These are phyloP conservation scores for Claviceps fusiformis DNA, from an alignment of 2,329 filamentous ascomycete species.

Conservation along the genomic window DNA sequence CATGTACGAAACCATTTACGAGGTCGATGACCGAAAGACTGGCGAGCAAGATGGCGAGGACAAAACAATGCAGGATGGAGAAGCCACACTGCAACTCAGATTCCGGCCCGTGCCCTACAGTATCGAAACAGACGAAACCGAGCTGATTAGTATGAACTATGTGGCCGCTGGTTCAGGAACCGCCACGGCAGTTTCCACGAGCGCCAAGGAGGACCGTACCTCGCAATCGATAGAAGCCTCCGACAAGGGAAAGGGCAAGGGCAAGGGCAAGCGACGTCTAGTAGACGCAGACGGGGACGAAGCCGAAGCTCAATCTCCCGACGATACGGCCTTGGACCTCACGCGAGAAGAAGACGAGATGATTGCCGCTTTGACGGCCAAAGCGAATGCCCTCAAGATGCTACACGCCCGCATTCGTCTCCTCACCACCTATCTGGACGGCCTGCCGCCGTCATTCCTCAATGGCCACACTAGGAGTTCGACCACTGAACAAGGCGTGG, in stretches of 20 bases:
- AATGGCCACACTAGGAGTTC: slow-evolving; percentile 31
- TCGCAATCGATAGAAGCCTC: slow-evolving; percentile 32
- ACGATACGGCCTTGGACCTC: slow-evolving; percentile 28
- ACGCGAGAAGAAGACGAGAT: slow-evolving; percentile 47
- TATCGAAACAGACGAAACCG: slow-evolving; percentile 86
- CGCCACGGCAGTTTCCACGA: slow-evolving; percentile 33
- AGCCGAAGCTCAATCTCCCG: slow-evolving; percentile 17
- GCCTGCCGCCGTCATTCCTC: slow-evolving; percentile 53
- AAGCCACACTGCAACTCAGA: slow-evolving; percentile 45
- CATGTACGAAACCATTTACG: slow-evolving; percentile 75
- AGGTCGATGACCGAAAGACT: slow-evolving; percentile 45
- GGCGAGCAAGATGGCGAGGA: slow-evolving; percentile 42
- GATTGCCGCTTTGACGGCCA: slow-evolving; percentile 60
- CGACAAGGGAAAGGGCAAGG: slow-evolving; percentile 18
- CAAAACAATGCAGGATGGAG: slow-evolving; percentile 57
- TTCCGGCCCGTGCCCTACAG: slow-evolving; percentile 78
- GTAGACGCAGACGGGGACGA: slow-evolving; percentile 19
- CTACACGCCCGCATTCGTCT: slow-evolving; percentile 64
- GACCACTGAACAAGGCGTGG: slow-evolving; percentile 17
- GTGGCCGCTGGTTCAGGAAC: slow-evolving; percentile 76
- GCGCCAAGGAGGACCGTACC: slow-evolving; percentile 27
- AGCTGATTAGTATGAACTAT: slow-evolving; percentile 96
- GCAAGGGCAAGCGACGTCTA: slow-evolving; percentile 36
- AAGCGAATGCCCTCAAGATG: slow-evolving; percentile 89
- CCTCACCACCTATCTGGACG: slow-evolving; percentile 62